These are phyloP conservation scores for Botrytis galanthina DNA, from an alignment of 2,329 filamentous ascomycete species.

Conservation along the genomic window DNA sequence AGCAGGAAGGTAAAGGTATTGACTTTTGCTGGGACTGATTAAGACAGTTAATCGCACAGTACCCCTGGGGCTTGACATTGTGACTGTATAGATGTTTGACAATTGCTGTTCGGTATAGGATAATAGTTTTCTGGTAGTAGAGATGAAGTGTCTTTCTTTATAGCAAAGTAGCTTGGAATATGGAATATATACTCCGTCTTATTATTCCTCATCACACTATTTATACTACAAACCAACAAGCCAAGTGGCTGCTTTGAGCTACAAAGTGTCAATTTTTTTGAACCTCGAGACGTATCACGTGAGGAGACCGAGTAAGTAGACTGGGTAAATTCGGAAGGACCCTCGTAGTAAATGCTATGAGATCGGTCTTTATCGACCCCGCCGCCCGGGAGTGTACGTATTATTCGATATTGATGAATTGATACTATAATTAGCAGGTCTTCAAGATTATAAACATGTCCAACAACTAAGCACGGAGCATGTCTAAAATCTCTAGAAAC, in stretches of 20 bases:
- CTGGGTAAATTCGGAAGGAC: not conserved
- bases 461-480: too few species aligned
- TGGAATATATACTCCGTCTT: not conserved
- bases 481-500: too few species aligned
- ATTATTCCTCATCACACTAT: not conserved
- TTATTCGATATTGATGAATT: too few species aligned
- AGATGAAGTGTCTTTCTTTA: not conserved
- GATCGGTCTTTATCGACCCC: not conserved
- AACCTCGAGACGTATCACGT: not conserved
- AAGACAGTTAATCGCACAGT: fast-evolving
- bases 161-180: not conserved
- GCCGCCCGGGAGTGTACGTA: too few species aligned
- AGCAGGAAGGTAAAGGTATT: not conserved
- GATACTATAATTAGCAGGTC: too few species aligned
- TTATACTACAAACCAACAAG: not conserved
- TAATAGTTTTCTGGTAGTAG: not conserved
- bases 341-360: not conserved
- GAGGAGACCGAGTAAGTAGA: not conserved
- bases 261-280: not conserved
- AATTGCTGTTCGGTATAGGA: not conserved
- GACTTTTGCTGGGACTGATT: not conserved
- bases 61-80: not conserved
- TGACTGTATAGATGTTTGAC: not conserved
- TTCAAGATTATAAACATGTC: too few species aligned
- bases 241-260: not conserved